Percentiles rank a stretch among this genome's conserved stretches.
Conservation (phyloP, 768 basidiomycete species). For the Chalciporus piperatus region DNA sequence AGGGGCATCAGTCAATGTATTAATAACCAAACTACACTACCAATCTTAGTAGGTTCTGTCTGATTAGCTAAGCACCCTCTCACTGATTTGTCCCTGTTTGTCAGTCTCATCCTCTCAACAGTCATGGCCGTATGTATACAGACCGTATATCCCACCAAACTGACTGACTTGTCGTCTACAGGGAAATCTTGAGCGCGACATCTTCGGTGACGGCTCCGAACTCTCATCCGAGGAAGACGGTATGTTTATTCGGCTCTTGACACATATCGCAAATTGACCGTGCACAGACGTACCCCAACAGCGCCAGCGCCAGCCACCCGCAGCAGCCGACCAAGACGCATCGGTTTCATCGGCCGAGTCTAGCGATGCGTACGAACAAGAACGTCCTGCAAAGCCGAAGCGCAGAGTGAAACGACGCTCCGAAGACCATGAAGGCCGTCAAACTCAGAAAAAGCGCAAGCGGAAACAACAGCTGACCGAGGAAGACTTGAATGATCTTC, state of each 20-base stretch:
- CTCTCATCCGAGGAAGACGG: slow-evolving; percentile 74
- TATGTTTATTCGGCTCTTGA: slow-evolving; percentile 1
- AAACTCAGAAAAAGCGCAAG: slow-evolving; percentile 52
- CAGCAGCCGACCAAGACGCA: slow-evolving; percentile 33
- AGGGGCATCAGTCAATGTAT: no score
- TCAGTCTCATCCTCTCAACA: slow-evolving; percentile 3
- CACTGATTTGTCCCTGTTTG: slow-evolving; percentile 9
- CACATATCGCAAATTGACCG: background rate
- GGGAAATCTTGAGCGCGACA: slow-evolving; percentile 55
- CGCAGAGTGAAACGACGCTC: slow-evolving; percentile 37
- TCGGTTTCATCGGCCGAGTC: slow-evolving; percentile 40
- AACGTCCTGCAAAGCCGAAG: slow-evolving; percentile 26
- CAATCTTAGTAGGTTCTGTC: no score
- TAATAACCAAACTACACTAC: background rate
- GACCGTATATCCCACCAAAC: background rate
- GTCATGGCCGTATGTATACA: background rate
- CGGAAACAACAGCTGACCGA: slow-evolving; percentile 58
- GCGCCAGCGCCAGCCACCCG: slow-evolving; percentile 34
- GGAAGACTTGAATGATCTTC: slow-evolving; percentile 63
- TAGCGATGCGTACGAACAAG: slow-evolving; percentile 53
- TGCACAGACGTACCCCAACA: slow-evolving; percentile 42
- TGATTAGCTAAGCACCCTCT: slow-evolving; percentile 1
- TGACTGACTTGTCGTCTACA: background rate
- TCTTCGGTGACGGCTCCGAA: slow-evolving; percentile 85
- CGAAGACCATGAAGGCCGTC: slow-evolving; percentile 39